Evolutionary conservation across 2,329 filamentous ascomycete species (phyloP), one percentile per base, ranked within the genome.

Genomic region (Lizonia empirigonia): DNA sequence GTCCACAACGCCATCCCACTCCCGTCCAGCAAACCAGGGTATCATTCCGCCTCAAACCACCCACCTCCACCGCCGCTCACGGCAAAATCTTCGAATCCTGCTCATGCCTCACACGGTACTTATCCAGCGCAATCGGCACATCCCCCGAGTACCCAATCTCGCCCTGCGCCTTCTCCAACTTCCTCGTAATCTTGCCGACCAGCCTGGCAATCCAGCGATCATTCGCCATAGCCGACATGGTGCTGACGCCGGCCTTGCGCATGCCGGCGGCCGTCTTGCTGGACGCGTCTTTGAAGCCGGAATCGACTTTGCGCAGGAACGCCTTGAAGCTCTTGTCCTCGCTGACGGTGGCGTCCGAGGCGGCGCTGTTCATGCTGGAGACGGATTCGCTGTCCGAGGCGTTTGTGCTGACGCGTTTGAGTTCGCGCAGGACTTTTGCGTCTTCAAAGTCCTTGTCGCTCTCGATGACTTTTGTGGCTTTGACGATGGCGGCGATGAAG

Each of bases 391-490:
- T 64, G 27, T 62, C 59, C 24, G 64, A 59, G 26, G 52, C 54
- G 16, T 56, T 50, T 12, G 59, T 53, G 42, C 62, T 50, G 63
- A 69, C 34, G 56, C 69, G 49, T 53, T 68, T 58, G 62, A 68
- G 24, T 51, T 68, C 60, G 7, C 62, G 64, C 39, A 56, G 46
- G 15, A 68, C 55, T 15, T 63, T 63, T n/a, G 63, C 63, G 24
- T 74, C 73, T 42, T 76, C 74, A 20, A 72, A 68, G 16, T 75
- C 75, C 50, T 77, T 80, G 58, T 82, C 79, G 20, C 78, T 68
- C 57, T 83, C 80, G 36, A 82, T 79, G 29, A 83, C 74, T 55
- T 83, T 83, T n/a, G 77, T 82, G 0, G 80, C 80, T 59, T 83
- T 83, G n/a, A 82, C 76, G 1, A 82, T 68, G 1, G 80, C 79